Conservation (phyloP, 2,329 filamentous ascomycete species). For the Pestalotiopsis sp. region DNA sequence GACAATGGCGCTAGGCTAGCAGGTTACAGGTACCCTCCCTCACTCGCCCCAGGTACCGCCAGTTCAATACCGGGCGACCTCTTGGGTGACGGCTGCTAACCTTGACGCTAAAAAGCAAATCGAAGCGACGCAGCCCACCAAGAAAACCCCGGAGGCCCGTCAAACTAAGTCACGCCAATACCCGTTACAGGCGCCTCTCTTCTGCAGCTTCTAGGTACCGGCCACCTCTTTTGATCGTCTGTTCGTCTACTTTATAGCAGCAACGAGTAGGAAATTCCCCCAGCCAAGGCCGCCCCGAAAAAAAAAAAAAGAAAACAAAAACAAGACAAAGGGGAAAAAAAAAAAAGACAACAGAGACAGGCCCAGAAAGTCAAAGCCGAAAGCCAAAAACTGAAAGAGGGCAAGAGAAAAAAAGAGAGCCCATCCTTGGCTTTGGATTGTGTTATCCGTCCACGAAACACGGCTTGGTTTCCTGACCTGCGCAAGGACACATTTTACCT, state of each 20-base stretch:
- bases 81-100: not conserved
- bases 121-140: not conserved
- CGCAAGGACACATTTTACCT: slow-evolving; percentile 6
- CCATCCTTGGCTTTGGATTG: not conserved
- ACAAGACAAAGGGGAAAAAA: too few relatives aligned
- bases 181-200: not conserved
- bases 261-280: not conserved
- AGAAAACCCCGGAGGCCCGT: not conserved
- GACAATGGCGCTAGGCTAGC: not conserved
- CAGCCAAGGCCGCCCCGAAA: not conserved
- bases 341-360: not conserved
- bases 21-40: not conserved
- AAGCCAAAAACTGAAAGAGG: not conserved
- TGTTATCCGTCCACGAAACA: slow-evolving; percentile 3
- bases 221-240: not conserved
- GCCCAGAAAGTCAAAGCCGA: not conserved
- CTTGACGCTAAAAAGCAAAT: not conserved
- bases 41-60: not conserved
- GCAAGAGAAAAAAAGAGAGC: not conserved
- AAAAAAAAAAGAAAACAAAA: not conserved
- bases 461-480: not conserved
- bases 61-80: too few relatives aligned
- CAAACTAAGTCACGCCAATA: not conserved
- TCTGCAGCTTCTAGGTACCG: too few relatives aligned
- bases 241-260: not conserved